Base-by-base conservation (phyloP, 805 yeast species). In the Candida sanyiensis region DNA sequence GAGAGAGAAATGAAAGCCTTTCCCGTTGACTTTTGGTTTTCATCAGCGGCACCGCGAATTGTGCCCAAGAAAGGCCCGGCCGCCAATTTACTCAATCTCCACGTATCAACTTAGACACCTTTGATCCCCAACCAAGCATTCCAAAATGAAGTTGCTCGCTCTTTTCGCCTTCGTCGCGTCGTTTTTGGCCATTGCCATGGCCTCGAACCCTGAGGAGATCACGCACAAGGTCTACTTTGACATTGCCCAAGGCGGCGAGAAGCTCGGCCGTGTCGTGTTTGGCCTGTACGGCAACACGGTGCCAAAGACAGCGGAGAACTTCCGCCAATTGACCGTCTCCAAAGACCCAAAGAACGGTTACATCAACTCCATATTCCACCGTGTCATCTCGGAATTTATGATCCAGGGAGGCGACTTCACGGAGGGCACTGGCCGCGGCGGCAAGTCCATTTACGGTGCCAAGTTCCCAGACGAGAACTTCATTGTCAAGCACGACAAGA, bases 351-450 rank as follows among this genome's bases (percentile, higher is more conserved):
- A 69, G 27, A 69, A 80, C 56, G 79, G 80, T 26, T 81, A 78
- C 67, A 63, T 70, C 48, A 70, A 70, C 44, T 74, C 83, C 12
- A 67, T 72, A 41, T 82, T 82, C 76, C 88, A 82, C 67, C 67
- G 89, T 58, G 80, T 81, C 44, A 81, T 81, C 56, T 75, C 78
- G 50, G 80, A 83, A 65, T 89, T 89, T 74, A 89, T 89, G 97
- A 73, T 90, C 62, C 97, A 89, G 66, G 96, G 96, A 59, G 96
- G 96, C 47, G 90, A 86, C 61, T 79, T 81, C 57, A 80, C 83
- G 47, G 72, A 70, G 19, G 62, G 62, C 25, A 68, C 70, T 49
- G 89, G 90, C 15, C 69, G 75, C 39, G 95, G 94, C 18, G 95
- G 96, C 15, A 70, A 72, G 51, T 83, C 94, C 34, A 83, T 83